phyloP scores from a whole-genome alignment of 78 protist genomes.

The Emiliania huxleyi region DNA sequence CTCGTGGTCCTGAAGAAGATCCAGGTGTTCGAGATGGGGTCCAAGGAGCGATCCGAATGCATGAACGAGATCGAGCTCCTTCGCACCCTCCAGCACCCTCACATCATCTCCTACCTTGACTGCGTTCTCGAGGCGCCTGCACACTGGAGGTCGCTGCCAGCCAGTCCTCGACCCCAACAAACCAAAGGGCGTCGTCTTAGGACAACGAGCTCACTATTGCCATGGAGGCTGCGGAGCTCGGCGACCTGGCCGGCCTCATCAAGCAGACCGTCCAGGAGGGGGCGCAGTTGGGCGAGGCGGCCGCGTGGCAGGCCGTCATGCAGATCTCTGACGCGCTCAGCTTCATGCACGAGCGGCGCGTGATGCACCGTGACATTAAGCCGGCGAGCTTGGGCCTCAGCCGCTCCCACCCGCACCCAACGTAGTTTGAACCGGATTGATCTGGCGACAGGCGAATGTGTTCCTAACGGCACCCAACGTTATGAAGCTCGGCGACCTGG shows the following conservation, averaged over 20 bases:
- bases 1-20: constrained; percentile 5
- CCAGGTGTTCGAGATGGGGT: constrained; percentile 39
- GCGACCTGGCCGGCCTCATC: constrained; percentile 38
- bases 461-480: constrained; percentile 12
- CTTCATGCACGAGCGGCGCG: constrained; percentile 52
- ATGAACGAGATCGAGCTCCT: constrained; percentile 48
- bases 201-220: constrained; percentile 48
- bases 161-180: no score
- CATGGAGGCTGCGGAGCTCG: constrained; percentile 52
- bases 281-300: neutral
- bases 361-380: constrained; percentile 77
- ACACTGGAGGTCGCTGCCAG: neutral
- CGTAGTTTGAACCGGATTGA: no score
- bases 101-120: constrained; percentile 48
- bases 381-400: constrained; percentile 38
- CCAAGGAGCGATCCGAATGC: constrained; percentile 38
- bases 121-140: constrained; percentile 17
- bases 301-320: neutral
- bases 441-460: constrained; percentile 49
- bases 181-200: no score
- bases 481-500: constrained; percentile 45
- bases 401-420: constrained; percentile 24
- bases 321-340: constrained; percentile 49
- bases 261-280: neutral
- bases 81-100: constrained; percentile 26